These are phyloP conservation scores for Candida adriatica DNA, from an alignment of 805 yeast genomes.

Conservation along the genomic window DNA sequence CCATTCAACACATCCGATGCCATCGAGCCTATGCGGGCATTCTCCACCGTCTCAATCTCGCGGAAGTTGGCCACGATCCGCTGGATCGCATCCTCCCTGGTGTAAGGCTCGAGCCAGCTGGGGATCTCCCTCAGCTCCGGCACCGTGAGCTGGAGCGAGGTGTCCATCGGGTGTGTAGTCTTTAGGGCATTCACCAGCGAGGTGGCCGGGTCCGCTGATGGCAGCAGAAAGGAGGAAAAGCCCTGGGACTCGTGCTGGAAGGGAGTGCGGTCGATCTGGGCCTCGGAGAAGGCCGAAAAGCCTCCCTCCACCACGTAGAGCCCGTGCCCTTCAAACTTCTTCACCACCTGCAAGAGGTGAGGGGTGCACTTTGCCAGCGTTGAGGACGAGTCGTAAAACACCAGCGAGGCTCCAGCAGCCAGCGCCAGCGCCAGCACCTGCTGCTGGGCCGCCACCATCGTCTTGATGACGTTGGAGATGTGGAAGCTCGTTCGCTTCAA, in stretches of 20 bases:
- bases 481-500: constrained; percentile 46
- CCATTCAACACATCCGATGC: constrained; percentile 35
- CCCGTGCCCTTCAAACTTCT: constrained; percentile 18
- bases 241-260: constrained; percentile 2
- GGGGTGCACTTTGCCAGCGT: constrained; percentile 17
- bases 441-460: constrained; percentile 22
- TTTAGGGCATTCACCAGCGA: constrained; percentile 20
- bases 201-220: constrained; percentile 20
- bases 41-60: constrained; percentile 30
- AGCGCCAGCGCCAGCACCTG: constrained; percentile 10
- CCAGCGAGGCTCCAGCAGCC: constrained; percentile 5
- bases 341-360: constrained; percentile 21
- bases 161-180: constrained; percentile 9
- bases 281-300: constrained; percentile 14
- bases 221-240: constrained; percentile 18
- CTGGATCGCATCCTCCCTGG: constrained; percentile 17
- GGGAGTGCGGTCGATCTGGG: neutral
- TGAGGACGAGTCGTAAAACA: constrained; percentile 23
- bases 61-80: constrained; percentile 23
- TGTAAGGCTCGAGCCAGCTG: constrained; percentile 40
- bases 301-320: constrained; percentile 19
- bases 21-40: constrained; percentile 21
- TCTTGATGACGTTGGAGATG: constrained; percentile 21
- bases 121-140: constrained; percentile 21
- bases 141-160: constrained; percentile 9